Evolutionary conservation across 164 flowering plant species (phyloP).

Genomic region (Pachysandra terminalis): DNA sequence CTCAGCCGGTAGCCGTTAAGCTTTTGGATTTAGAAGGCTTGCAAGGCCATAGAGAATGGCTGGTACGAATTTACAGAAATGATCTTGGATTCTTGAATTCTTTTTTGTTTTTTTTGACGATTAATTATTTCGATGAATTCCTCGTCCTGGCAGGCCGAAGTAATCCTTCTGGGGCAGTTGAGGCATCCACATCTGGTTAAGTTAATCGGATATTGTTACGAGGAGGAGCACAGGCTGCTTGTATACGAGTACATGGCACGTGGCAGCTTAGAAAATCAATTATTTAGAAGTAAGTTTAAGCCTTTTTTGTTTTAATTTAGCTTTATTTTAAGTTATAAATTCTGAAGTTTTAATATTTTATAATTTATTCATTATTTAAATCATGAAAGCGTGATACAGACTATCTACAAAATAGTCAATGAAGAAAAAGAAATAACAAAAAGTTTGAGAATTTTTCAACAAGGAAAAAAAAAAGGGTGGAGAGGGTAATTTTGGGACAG

Average conservation of each 20-base stretch:
- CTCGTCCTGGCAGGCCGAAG: conserved; percentile 78
- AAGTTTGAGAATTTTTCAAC: too few species aligned
- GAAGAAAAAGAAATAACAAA: too few species aligned
- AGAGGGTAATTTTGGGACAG: too few species aligned
- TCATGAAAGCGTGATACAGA: too few species aligned
- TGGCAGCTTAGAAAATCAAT: conserved; percentile 72
- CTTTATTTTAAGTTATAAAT: not conserved
- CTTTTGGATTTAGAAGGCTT: conserved; percentile 66
- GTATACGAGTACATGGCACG: conserved; percentile 78
- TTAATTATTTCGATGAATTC: not conserved
- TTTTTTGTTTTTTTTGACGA: not conserved
- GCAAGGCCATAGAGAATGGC: conserved; percentile 91
- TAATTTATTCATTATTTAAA: too few species aligned
- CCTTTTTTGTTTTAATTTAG: too few species aligned
- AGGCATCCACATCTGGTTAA: conserved; percentile 79
- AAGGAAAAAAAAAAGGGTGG: too few species aligned
- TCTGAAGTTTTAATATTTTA: too few species aligned
- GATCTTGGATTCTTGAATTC: not conserved
- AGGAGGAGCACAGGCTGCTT: conserved; percentile 74
- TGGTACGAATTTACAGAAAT: conserved; percentile 44
- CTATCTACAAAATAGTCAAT: too few species aligned
- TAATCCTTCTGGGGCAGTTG: conserved; percentile 78
- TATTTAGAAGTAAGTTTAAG: conserved; percentile 56
- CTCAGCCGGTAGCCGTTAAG: conserved; percentile 80
- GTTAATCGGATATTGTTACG: conserved; percentile 87